Percentiles rank a stretch among this genome's conserved stretches.
phyloP scores from a whole-genome alignment of 1,284 basidiomycete species.

The Papiliotrema flavescens region DNA sequence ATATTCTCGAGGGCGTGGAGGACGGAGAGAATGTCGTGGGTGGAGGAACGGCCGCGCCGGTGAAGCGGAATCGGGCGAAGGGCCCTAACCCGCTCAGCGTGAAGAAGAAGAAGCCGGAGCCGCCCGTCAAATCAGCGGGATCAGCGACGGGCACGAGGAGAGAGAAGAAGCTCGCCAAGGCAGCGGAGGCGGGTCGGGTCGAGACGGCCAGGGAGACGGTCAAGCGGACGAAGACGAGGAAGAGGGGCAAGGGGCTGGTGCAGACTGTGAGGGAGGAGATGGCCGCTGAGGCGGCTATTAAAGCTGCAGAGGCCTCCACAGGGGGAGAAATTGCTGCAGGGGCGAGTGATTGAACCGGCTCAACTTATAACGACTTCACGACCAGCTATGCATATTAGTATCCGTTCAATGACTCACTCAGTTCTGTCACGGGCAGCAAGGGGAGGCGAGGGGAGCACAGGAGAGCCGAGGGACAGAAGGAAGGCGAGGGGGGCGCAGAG shows the following conservation, averaged over 20 bases:
- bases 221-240: slow-evolving; percentile 40
- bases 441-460: too few species aligned
- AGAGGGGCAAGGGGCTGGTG: slow-evolving; percentile 37
- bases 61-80: slow-evolving; percentile 70
- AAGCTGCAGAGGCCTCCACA: neutral
- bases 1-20: slow-evolving; percentile 33
- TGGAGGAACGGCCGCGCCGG: slow-evolving; percentile 56
- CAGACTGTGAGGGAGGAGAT: slow-evolving; percentile 36
- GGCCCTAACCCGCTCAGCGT: slow-evolving; percentile 89
- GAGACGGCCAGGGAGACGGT: slow-evolving; percentile 1
- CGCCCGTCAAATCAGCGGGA: slow-evolving; percentile 8
- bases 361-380: too few species aligned
- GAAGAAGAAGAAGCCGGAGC: slow-evolving; percentile 69
- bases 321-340: too few species aligned
- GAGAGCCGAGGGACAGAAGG: too few species aligned
- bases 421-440: too few species aligned
- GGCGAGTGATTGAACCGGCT: too few species aligned
- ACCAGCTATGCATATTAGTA: too few species aligned
- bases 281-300: slow-evolving; percentile 12
- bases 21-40: slow-evolving; percentile 54
- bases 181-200: slow-evolving; percentile 13
- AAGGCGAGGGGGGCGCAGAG: too few species aligned
- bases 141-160: slow-evolving; percentile 15
- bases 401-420: too few species aligned
- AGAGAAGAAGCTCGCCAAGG: slow-evolving; percentile 11